A percentile compares a stretch with the other conserved stretches of the same genome.
Conservation (phyloP, 352 stramenopile genomes). For the Thalassiosira livingstoniorum region DNA sequence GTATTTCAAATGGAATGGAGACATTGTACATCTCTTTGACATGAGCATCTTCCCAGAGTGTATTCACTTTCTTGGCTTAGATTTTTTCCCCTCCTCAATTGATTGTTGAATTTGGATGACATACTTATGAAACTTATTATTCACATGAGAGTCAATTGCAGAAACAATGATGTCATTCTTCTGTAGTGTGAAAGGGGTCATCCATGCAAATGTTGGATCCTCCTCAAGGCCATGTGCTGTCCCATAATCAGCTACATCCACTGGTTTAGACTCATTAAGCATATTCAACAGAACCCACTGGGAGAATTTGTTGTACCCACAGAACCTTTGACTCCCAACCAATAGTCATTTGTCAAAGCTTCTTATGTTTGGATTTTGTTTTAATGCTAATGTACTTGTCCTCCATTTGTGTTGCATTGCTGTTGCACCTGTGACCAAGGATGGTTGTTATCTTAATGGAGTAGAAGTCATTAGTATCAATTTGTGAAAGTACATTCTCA, state of each 20-base stretch:
- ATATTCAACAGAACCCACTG: conserved; percentile 33
- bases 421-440: conserved; percentile 15
- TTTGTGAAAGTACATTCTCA: conserved; percentile 11
- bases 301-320: neutral
- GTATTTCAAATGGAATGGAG: conserved; percentile 34
- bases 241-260: conserved; percentile 42
- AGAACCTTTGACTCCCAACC: neutral
- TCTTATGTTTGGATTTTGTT: neutral
- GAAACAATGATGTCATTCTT: conserved; percentile 49
- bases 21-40: conserved; percentile 62
- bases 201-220: conserved; percentile 68
- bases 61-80: conserved; percentile 51
- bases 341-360: neutral
- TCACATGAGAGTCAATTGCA: conserved; percentile 20
- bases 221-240: conserved; percentile 24
- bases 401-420: neutral
- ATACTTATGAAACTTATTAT: conserved; percentile 31
- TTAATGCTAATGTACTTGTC: neutral
- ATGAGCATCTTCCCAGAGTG: conserved; percentile 52
- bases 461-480: conserved; percentile 13
- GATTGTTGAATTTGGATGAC: conserved; percentile 30
- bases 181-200: conserved; percentile 48
- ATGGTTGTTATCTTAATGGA: conserved; percentile 21
- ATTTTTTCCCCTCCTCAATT: conserved; percentile 40
- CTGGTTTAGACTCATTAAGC: neutral